Percentiles rank a stretch among this genome's conserved stretches.
These are phyloP conservation scores for Cladorrhinum samala DNA, from an alignment of 495 filamentous ascomycete species.

Conservation along the genomic window DNA sequence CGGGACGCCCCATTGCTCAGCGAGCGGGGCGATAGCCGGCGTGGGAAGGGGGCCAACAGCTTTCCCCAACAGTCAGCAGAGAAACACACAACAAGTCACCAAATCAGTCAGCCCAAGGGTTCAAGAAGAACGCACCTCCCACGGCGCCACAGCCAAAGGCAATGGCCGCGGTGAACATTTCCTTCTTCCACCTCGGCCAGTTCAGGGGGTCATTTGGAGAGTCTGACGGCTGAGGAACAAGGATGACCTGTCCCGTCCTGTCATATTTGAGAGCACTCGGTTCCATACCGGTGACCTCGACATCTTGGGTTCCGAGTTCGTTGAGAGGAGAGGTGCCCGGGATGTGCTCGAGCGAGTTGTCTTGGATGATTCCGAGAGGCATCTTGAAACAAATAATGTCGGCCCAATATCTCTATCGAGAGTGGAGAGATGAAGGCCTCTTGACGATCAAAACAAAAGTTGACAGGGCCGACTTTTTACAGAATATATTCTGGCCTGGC, in stretches of 20 bases:
- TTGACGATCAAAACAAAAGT: too few relatives aligned
- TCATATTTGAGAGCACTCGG: slow-evolving; percentile 37
- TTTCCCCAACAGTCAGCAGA: slow-evolving; percentile 9
- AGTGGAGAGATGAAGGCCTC: too few relatives aligned
- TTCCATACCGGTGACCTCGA: slow-evolving; percentile 27
- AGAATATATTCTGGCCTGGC: too few relatives aligned
- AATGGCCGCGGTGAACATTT: slow-evolving; percentile 28
- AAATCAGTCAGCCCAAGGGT: not conserved
- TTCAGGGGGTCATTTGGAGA: slow-evolving; percentile 43
- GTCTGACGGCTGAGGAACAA: slow-evolving; percentile 39
- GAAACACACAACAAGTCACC: not conserved
- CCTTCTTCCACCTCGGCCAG: slow-evolving; percentile 40
- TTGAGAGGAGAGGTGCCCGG: slow-evolving; percentile 46
- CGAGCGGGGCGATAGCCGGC: slow-evolving; percentile 27
- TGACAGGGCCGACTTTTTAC: too few relatives aligned
- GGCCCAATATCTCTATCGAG: too few relatives aligned
- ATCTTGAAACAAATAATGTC: too few relatives aligned
- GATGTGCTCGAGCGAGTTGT: slow-evolving; percentile 49
- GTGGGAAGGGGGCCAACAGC: slow-evolving; percentile 36
- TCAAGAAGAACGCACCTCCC: slow-evolving; percentile 27
- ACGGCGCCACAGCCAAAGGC: slow-evolving; percentile 35
- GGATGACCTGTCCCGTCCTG: slow-evolving; percentile 33
- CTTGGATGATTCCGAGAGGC: slow-evolving; percentile 60
- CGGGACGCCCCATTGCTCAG: slow-evolving; percentile 31
- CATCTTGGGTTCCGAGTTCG: slow-evolving; percentile 13